Conservation (phyloP, 495 filamentous ascomycete genomes). For the Tuber microsphaerosporum region DNA sequence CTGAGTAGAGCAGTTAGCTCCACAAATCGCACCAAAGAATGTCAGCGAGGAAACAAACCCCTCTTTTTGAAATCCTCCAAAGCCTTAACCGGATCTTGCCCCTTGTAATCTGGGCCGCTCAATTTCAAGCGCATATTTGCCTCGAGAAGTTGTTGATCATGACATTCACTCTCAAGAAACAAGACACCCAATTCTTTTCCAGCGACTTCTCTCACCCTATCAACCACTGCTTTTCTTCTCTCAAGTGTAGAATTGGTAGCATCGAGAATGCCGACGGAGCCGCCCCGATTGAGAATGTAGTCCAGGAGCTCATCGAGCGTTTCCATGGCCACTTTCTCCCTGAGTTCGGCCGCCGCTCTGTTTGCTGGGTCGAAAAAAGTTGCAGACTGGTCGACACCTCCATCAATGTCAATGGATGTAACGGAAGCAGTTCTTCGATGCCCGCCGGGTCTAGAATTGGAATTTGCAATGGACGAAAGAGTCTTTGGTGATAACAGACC, state of each 20-base stretch:
- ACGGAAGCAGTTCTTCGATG: constrained; percentile 30
- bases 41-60: constrained; percentile 20
- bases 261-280: constrained; percentile 95
- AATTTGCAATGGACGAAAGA: constrained; percentile 14
- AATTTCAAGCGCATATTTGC: constrained; percentile 97
- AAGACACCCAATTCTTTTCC: constrained; percentile 80
- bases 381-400: constrained; percentile 76
- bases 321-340: constrained; percentile 85
- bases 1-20: constrained; percentile 38
- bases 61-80: constrained; percentile 87
- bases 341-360: constrained; percentile 66
- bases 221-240: constrained; percentile 72
- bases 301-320: constrained; percentile 87
- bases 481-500: neutral
- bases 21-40: neutral
- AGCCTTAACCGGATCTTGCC: constrained; percentile 75
- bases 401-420: constrained; percentile 36
- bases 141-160: constrained; percentile 75
- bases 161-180: constrained; percentile 88
- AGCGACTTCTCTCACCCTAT: constrained; percentile 72
- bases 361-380: constrained; percentile 93
- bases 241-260: constrained; percentile 92
- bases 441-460: constrained; percentile 10
- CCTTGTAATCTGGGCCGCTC: constrained; percentile 92
- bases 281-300: constrained; percentile 71